Base-by-base conservation (phyloP, 2,329 filamentous ascomycete genomes). In the Aureobasidium sp. region DNA sequence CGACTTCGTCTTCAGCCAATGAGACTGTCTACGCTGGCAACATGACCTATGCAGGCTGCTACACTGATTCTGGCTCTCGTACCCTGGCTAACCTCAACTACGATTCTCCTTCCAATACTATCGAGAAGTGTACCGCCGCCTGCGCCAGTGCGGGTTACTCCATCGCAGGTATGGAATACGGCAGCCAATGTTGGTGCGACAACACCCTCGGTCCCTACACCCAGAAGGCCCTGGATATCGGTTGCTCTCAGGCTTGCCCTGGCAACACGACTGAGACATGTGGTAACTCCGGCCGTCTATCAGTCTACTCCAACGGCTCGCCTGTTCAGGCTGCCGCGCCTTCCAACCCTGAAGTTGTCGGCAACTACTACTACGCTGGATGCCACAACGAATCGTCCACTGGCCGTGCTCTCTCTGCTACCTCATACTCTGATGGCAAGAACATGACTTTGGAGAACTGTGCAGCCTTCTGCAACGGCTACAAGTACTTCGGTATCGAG, bases 361-460 rank as follows among this genome's bases (percentile, higher is more conserved):
- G 68, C 27, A 64, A 66, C 51, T 69, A 67, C 64, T 65, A 66
- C 64, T 72, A 66, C 56, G 64, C 65, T 20, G 63, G 64, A 3
- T 75, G 73, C 66, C 72, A 71, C 64, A 72, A 68, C 3, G 72
- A 74, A 34, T 63, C 66, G 12, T 65, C 56, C 2, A 62, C 64
- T 7, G 68, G 61, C 3, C 69, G 71, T 52, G 70, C 71, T 15
- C 64, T 74, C 2, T 58, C 65, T 4, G 69, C 29, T 4, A 67
- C 66, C 44, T 56, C 64, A 25, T 71, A 68, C n/a, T 62, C 67
- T 56, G 64, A 65, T 42, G 67, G 65, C 17, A 56, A 64, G 22
- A 67, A 63, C 52, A 75, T 78, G 74, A 75, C 77, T 7, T 66
- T 78, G 15, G 74, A 77, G 39, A 69, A 66, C 62, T 78, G 76